These are phyloP conservation scores for Rachicladosporium sp. DNA, from an alignment of 2,329 filamentous ascomycete genomes.

Conservation along the genomic window DNA sequence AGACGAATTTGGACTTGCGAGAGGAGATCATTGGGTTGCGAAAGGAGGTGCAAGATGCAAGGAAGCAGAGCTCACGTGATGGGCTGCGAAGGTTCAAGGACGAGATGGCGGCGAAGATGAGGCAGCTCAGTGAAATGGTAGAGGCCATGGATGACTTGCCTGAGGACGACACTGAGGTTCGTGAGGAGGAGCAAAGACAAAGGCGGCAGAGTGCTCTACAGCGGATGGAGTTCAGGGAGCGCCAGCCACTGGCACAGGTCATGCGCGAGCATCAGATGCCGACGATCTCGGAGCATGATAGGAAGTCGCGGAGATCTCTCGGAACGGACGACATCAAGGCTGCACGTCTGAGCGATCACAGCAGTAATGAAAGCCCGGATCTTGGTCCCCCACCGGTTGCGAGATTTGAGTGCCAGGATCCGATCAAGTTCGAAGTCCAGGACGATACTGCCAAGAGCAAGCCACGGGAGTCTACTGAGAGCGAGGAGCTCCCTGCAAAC, in stretches of 20 bases:
- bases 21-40: constrained; percentile 59
- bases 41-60: constrained; percentile 49
- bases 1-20: constrained; percentile 66
- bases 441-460: constrained; percentile 4
- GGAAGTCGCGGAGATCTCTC: constrained; percentile 54
- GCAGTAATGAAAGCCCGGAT: constrained; percentile 51
- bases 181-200: constrained; percentile 12
- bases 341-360: constrained; percentile 38
- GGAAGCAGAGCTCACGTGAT: constrained; percentile 45
- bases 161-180: constrained; percentile 7
- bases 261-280: constrained; percentile 37
- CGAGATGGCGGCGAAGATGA: constrained; percentile 59
- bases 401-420: constrained; percentile 38
- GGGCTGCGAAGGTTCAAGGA: constrained; percentile 58
- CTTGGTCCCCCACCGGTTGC: constrained; percentile 48
- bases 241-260: constrained; percentile 19
- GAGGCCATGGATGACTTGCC: constrained; percentile 44
- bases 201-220: constrained; percentile 6
- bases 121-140: constrained; percentile 57
- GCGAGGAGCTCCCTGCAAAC: constrained; percentile 22
- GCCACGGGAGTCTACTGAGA: constrained; percentile 7
- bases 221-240: constrained; percentile 16
- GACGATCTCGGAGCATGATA: constrained; percentile 58
- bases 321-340: constrained; percentile 46
- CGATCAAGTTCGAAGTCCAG: constrained; percentile 31